Percentiles rank a stretch among this genome's conserved stretches.
Evolutionary conservation across 2,329 filamentous ascomycete genomes (phyloP).

Genomic region (Monosporascus sp.): DNA sequence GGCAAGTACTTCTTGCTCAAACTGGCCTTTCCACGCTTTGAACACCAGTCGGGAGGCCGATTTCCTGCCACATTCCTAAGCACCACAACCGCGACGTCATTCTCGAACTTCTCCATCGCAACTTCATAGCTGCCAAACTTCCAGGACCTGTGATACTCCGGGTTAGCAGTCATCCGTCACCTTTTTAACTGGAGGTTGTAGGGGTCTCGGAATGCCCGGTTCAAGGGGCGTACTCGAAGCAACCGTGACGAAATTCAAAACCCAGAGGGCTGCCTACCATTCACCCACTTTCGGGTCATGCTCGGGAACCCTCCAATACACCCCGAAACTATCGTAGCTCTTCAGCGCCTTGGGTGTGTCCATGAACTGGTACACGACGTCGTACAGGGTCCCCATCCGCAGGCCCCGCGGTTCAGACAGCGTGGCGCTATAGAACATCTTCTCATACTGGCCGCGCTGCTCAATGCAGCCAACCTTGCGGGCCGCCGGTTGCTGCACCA

Average conservation of each 20-base stretch:
- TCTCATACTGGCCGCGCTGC: background rate
- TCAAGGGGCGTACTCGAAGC: too few species aligned
- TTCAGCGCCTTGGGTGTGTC: background rate
- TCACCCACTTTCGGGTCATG: background rate
- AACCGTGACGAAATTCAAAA: too few species aligned
- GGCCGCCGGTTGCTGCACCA: conserved; percentile 1
- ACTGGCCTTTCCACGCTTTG: conserved; percentile 41
- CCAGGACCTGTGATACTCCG: background rate
- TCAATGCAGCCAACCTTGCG: background rate
- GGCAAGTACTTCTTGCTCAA: conserved; percentile 2
- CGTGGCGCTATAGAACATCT: background rate
- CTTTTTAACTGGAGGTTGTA: too few species aligned
- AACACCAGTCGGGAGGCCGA: background rate
- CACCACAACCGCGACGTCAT: conserved; percentile 32
- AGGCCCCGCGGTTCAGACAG: background rate
- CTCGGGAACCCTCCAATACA: background rate
- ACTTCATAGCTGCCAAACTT: background rate
- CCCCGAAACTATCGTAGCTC: background rate
- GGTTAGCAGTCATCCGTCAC: too few species aligned
- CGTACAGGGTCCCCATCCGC: background rate
- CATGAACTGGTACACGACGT: background rate
- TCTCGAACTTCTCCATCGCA: background rate
- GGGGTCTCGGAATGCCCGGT: too few species aligned
- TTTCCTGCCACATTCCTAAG: conserved; percentile 47
- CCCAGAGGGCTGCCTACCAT: background rate